Conservation (phyloP, 192 early-diverging fungal species). For the Piromyces sp. region DNA sequence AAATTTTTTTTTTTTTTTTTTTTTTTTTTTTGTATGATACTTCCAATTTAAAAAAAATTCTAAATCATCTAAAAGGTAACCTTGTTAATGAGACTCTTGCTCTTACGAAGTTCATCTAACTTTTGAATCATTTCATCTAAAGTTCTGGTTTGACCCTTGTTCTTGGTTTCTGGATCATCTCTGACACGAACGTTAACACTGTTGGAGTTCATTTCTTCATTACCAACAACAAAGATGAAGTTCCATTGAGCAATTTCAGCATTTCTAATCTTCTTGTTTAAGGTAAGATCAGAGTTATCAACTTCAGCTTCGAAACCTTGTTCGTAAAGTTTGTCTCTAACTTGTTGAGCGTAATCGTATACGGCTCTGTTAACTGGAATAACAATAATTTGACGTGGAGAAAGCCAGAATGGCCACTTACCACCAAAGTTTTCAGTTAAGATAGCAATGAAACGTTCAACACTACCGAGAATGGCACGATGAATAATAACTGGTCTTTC, state of each 20-base stretch:
- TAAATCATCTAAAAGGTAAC: background rate
- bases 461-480: constrained; percentile 88
- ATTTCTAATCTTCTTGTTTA: constrained; percentile 96
- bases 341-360: constrained; percentile 64
- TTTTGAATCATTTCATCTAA: constrained; percentile 51
- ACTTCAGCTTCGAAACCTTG: constrained; percentile 71
- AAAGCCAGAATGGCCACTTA: constrained; percentile 97
- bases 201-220: constrained; percentile 50
- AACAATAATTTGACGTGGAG: constrained; percentile 78
- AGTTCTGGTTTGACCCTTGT: constrained; percentile 47
- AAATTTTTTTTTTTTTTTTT: too few relatives aligned
- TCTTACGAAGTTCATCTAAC: constrained; percentile 50
- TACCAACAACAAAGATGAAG: constrained; percentile 92
- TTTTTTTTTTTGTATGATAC: too few relatives aligned
- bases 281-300: constrained; percentile 65
- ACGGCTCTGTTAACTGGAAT: constrained; percentile 69
- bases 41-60: too few relatives aligned
- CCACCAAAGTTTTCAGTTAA: constrained; percentile 90
- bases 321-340: constrained; percentile 46
- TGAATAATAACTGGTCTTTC: constrained; percentile 95
- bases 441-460: constrained; percentile 91
- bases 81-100: constrained; percentile 1
- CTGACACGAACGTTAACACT: constrained; percentile 84
- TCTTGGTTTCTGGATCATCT: constrained; percentile 54
- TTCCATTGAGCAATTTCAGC: constrained; percentile 86